Base-by-base conservation (phyloP, 371 early-diverging fungal species). In the Encephalitozoon cuniculi region DNA sequence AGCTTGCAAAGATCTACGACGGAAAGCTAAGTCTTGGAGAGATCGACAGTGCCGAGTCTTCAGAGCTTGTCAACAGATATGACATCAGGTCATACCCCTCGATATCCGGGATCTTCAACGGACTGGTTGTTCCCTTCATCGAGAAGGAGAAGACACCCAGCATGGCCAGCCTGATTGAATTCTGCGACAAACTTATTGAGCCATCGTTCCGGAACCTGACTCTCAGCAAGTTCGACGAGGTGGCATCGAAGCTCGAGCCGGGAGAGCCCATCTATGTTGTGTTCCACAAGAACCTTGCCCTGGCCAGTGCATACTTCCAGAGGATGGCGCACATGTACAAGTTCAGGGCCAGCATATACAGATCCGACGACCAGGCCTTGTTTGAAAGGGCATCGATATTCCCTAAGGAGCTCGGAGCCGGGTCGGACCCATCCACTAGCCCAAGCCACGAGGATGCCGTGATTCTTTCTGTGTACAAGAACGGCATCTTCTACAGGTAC, bases 191-290 rank as follows among this genome's bases (percentile, higher is more conserved):
- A 32, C 74, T 86, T 39, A 74, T 79, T n/a, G 81, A 65, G 54
- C 81, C 79, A 30, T 74, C 75, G 34, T 85, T 86, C 71, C 46
- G 74, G 51, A 70, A 79, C 26, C 66, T 85, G 1, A 75, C 79
- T 12, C 44, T 74, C 9, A 72, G 71, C 21, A 74, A 80, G 59
- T 79, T 86, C 23, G 67, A 77, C 30, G 18, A 76, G 37, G 21
- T 49, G 54, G 25, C 44, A n/a, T 21, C 54, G 2, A 64, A 59
- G n/a, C 25, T 76, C 5, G 55, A 51, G 11, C 25, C 30, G 30
- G 81, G 79, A 25, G 78, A 84, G 39, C 86, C 86, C 1, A 75
- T 82, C n/a, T 86, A 81, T 75, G 59, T 86, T 15, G 85, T 86
- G 0, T 79, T 85, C 44, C 80, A 85, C 63, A 81, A 73, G 4